These are phyloP conservation scores for Saccharomyces cerevisiae DNA, from an alignment of 805 yeast species.

Conservation along the genomic window DNA sequence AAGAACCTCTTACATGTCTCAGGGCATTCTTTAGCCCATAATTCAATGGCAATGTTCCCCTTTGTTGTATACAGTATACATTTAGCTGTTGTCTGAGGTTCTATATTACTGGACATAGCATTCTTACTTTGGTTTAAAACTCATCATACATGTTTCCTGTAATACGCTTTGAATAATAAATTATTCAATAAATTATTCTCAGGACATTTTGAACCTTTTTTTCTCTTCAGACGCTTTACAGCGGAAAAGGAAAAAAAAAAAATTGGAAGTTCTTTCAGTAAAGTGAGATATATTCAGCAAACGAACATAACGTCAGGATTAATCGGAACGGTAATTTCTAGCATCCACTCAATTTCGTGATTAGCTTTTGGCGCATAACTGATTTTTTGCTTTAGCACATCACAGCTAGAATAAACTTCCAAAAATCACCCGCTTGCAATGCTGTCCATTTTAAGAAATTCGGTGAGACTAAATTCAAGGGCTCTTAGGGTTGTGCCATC, in stretches of 20 bases:
- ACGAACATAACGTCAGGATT: neutral
- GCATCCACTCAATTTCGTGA: neutral
- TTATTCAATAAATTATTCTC: too few species aligned
- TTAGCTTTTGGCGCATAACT: neutral
- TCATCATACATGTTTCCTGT: neutral
- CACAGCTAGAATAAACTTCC: neutral
- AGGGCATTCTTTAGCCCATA: constrained; percentile 67
- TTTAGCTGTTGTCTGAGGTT: constrained; percentile 53
- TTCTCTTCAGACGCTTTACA: neutral
- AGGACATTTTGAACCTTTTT: neutral
- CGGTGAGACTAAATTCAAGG: neutral
- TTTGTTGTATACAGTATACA: constrained; percentile 48
- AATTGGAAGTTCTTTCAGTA: neutral
- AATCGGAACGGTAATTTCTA: neutral
- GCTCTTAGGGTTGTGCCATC: neutral
- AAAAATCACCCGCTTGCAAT: neutral
- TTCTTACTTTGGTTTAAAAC: neutral
- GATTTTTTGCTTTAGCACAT: neutral
- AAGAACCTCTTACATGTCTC: constrained; percentile 40
- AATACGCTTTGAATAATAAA: neutral
- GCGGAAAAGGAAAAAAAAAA: neutral
- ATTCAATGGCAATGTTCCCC: constrained; percentile 51
- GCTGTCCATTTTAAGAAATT: neutral
- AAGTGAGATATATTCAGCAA: neutral
- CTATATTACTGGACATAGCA: constrained; percentile 21